Base-by-base conservation (phyloP, 768 basidiomycete species). In the Albatrellus ellisii region DNA sequence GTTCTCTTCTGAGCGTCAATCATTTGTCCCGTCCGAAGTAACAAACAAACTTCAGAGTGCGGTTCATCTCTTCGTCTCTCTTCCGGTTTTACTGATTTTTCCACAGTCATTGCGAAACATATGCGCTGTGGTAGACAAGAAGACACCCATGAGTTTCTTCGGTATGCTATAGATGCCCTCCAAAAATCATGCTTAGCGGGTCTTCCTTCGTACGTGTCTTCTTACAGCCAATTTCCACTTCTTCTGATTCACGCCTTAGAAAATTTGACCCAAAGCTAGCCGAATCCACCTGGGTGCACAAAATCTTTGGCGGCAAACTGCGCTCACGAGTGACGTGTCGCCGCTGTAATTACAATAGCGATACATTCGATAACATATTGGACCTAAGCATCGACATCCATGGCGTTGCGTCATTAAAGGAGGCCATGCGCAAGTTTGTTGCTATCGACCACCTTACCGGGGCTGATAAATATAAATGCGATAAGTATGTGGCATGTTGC, bases 61-160 rank as follows among this genome's bases (percentile, higher is more conserved):
- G 74, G n/a, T 67, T 12, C 21, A 38, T 17, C 20, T 34, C 36
- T 15, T 42, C 8, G 4, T 33, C 26, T 40, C 18, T 31, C 21
- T 26, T n/a, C 26, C 15, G 27, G 9, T 24, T 39, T 28, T 4
- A 42, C 45, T 52, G 28, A 50, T 33, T 43, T 28, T 20, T 26
- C 42, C 25, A 37, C 46, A 97, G 90, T 68, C 6, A 91, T 98
- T 45, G 91, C 91, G 12, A 91, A 90, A 58, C 79, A 87, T 53
- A 78, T 97, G 76, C 76, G 80, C 31, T 73, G 65, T 60, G 90
- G 88, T n/a, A 67, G 89, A 51, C 95, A 99, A 59, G 95, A 99
- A 56, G 95, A 99, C 58, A 79, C 95, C 7, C 95, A 99, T 56
- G 95, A 99, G 60, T 98, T 98, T 56, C 76, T 99, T 37, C 79